These are phyloP conservation scores for Sarocladium strictum DNA, from an alignment of 2,329 filamentous ascomycete species.

Conservation along the genomic window DNA sequence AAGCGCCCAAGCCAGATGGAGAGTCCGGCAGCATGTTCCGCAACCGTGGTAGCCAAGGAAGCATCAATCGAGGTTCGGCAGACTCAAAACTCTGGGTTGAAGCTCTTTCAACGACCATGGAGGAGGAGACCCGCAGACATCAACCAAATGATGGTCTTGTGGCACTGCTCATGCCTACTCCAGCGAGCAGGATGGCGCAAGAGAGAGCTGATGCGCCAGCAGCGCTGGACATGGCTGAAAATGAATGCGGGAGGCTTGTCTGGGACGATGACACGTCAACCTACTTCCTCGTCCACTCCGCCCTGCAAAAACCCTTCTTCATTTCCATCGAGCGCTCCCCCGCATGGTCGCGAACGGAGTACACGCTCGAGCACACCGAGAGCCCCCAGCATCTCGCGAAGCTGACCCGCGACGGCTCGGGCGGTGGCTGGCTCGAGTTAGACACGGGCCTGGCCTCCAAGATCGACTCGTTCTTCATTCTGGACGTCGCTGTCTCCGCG, in stretches of 20 bases:
- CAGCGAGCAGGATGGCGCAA: constrained; percentile 57
- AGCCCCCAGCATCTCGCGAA: constrained; percentile 54
- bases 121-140: constrained; percentile 46
- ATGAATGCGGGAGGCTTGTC: constrained; percentile 65
- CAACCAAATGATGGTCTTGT: constrained; percentile 58
- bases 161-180: constrained; percentile 61
- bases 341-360: constrained; percentile 56
- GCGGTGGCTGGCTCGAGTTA: constrained; percentile 54
- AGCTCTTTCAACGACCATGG: constrained; percentile 51
- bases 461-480: constrained; percentile 55
- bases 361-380: constrained; percentile 60
- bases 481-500: constrained; percentile 56
- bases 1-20: constrained; percentile 29
- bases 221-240: constrained; percentile 57
- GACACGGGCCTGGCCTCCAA: constrained; percentile 54
- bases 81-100: constrained; percentile 50
- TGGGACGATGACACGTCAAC: constrained; percentile 58
- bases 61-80: background rate
- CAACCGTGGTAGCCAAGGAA: too few species aligned
- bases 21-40: constrained; percentile 20
- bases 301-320: constrained; percentile 57
- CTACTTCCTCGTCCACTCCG: constrained; percentile 59
- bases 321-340: constrained; percentile 52
- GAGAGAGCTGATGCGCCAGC: constrained; percentile 54
- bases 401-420: constrained; percentile 54